Percentiles rank a stretch among this genome's conserved stretches.
phyloP scores from a whole-genome alignment of 495 filamentous ascomycete species.

The Tuber calosporum region DNA sequence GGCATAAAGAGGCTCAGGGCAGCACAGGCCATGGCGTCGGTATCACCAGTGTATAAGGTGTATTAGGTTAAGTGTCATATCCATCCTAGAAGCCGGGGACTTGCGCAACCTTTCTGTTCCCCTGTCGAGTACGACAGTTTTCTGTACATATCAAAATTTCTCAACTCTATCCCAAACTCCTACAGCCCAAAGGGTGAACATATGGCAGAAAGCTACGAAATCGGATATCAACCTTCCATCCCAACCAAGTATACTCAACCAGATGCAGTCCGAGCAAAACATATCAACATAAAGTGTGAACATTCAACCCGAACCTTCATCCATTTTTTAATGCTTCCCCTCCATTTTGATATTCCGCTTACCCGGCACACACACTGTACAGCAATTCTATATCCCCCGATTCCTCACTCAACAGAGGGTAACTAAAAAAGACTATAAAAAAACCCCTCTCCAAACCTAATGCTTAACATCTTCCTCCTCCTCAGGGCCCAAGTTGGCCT shows the following conservation, averaged over 20 bases:
- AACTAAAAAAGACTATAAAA: not conserved
- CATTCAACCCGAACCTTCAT: not conserved
- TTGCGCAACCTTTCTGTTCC: not conserved
- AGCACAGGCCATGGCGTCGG: not conserved
- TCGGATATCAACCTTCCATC: not conserved
- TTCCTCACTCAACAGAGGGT: not conserved
- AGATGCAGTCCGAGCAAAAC: not conserved
- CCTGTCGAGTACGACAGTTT: not conserved
- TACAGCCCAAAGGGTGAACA: not conserved
- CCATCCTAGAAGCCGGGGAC: not conserved
- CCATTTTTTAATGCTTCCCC: not conserved
- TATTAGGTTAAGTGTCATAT: not conserved
- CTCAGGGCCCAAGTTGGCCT: conserved; percentile 47
- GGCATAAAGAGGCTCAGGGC: not conserved
- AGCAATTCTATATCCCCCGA: not conserved
- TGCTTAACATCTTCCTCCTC: not conserved
- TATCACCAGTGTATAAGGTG: not conserved
- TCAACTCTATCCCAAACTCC: not conserved
- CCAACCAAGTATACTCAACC: not conserved
- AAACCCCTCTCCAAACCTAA: conserved; percentile 7
- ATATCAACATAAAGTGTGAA: not conserved
- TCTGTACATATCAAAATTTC: not conserved
- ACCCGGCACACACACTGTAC: not conserved
- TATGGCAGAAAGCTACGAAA: not conserved
- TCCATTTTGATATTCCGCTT: not conserved